Percentiles rank a stretch among this genome's conserved stretches.
Evolutionary conservation across 73 alveolate genomes (phyloP).

Genomic region (Tetrahymena elliotti): DNA sequence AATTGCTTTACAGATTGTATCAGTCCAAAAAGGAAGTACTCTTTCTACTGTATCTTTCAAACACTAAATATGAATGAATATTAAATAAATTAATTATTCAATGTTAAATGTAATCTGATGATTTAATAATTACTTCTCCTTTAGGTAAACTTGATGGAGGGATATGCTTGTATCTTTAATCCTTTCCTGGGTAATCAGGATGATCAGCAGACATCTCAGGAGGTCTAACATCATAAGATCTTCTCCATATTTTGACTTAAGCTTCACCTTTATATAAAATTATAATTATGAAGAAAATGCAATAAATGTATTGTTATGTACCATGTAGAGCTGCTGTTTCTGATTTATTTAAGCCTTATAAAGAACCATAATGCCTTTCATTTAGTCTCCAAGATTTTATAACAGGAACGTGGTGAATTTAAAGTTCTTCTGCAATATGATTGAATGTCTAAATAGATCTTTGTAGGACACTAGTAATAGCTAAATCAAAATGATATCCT

Average conservation of each 20-base stretch:
- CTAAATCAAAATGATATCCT: constrained; percentile 79
- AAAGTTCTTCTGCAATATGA: constrained; percentile 62
- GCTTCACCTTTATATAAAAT: constrained; percentile 23
- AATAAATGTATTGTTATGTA: neutral
- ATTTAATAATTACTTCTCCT: constrained; percentile 11
- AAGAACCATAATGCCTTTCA: constrained; percentile 98
- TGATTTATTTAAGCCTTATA: constrained; percentile 92
- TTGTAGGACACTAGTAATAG: constrained; percentile 89
- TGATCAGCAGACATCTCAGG: constrained; percentile 86
- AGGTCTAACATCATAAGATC: constrained; percentile 93
- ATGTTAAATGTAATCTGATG: too few species aligned
- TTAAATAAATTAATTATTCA: too few species aligned
- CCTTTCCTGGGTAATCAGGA: constrained; percentile 59
- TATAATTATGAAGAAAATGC: neutral
- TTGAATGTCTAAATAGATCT: constrained; percentile 67
- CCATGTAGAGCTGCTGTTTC: constrained; percentile 97
- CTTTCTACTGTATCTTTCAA: constrained; percentile 83
- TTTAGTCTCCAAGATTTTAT: constrained; percentile 88
- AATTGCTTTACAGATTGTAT: constrained; percentile 77
- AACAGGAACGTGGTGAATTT: constrained; percentile 83
- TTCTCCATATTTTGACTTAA: constrained; percentile 86
- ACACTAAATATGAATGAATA: constrained; percentile 62
- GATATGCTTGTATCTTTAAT: constrained; percentile 57
- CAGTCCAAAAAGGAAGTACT: constrained; percentile 94
- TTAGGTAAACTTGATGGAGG: constrained; percentile 90